Evolutionary conservation across 75 land plant genomes (phyloP), one percentile per base, ranked within the genome.

Genomic region (Selaginella tamariscina): DNA sequence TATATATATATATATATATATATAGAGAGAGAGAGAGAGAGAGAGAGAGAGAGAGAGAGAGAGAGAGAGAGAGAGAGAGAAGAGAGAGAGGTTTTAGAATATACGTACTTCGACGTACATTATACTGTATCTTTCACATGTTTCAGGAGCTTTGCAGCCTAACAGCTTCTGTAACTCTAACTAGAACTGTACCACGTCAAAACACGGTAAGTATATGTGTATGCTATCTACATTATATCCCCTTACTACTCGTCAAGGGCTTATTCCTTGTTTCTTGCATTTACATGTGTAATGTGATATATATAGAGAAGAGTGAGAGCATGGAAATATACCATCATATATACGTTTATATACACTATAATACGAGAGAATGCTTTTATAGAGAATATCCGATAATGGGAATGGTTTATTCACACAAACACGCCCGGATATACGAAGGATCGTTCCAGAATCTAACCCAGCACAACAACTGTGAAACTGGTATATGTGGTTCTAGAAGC

Each of bases 401-500:
- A 30, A 86, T 67, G 97, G 99, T 0, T 68, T 95, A 32, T 90
- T 87, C 85, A 94, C 96, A 0, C 87, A 86, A 67, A 85, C 88
- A 29, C 59, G 74, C 0, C 98, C 83, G 0, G 98, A 87, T 29
- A 84, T 94, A 24, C 82, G 98, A 26, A 70, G 98, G 39, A 84
- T 94, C 39, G 70, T 80, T 2, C 98, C 98, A 0, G 85, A 83
- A 8, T 54, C 70, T 27, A 67, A 56, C 72, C 64, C 0, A 75
- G 79, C 2, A 82, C 86, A 21, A 86, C 91, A 20, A 73, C 71
- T 0, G 98, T 94, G 24, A 94, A 94, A 70, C 74, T 94, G 15
- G 96, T 94, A 11, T 94, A 94, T 56, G 98, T 94, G 0, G 98
- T 94, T 2, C 74, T 94, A 1, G 91, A 89, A 71, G 98, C 98